Evolutionary conservation across 441 rosid genomes (phyloP).

Genomic region (Daphne laureola): DNA sequence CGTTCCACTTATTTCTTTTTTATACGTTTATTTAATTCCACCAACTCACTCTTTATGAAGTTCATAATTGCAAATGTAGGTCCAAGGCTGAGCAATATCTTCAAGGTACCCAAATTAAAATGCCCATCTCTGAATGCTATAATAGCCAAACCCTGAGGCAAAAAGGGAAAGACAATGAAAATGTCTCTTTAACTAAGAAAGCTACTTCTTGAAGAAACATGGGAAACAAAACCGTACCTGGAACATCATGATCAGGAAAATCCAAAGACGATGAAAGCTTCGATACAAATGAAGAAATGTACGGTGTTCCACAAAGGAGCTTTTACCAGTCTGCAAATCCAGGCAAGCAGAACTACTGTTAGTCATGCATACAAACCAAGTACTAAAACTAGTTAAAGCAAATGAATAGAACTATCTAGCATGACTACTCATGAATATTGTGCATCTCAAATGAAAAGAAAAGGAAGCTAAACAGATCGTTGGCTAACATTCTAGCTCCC

Average conservation of each 20-base stretch:
- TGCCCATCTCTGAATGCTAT: constrained; percentile 74
- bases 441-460: too few relatives aligned
- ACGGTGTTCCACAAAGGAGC: constrained; percentile 98
- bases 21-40: not conserved
- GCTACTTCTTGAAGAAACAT: constrained; percentile 7
- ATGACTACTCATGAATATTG: too few relatives aligned
- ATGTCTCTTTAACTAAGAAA: constrained; percentile 14
- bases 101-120: constrained; percentile 63
- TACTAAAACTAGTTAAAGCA: too few relatives aligned
- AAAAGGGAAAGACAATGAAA: constrained; percentile 8
- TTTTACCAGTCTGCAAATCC: constrained; percentile 81
- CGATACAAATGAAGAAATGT: constrained; percentile 95
- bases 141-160: constrained; percentile 70
- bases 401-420: too few relatives aligned
- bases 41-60: constrained; percentile 71
- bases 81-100: constrained; percentile 81
- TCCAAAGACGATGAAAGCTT: constrained; percentile 97
- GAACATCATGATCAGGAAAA: constrained; percentile 93
- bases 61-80: constrained; percentile 92
- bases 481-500: too few relatives aligned
- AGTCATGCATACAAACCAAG: too few relatives aligned
- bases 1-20: too few relatives aligned
- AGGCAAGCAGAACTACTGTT: not conserved
- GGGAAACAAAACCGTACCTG: constrained; percentile 48
- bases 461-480: too few relatives aligned